These are phyloP conservation scores for Thyridium curvatum DNA, from an alignment of 2,329 filamentous ascomycete genomes.

Conservation along the genomic window DNA sequence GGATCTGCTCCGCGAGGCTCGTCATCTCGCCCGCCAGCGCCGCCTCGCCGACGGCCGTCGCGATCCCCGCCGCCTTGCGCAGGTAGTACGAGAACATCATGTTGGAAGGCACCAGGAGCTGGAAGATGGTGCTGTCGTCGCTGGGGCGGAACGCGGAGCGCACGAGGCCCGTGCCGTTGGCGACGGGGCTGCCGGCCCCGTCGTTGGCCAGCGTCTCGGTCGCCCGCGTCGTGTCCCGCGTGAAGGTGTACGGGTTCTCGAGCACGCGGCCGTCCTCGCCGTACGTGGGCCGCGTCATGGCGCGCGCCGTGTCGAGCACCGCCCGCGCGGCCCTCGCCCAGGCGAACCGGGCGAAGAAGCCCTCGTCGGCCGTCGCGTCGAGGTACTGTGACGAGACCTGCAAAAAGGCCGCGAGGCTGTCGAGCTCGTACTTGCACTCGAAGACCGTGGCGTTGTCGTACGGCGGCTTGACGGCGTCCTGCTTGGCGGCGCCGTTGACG, in stretches of 20 bases:
- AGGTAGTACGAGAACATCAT: conserved; percentile 72
- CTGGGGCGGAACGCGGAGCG: conserved; percentile 85
- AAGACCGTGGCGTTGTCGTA: conserved; percentile 70
- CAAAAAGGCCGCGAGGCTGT: conserved; percentile 83
- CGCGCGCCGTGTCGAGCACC: conserved; percentile 61
- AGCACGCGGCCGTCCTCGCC: conserved; percentile 49
- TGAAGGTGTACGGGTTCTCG: conserved; percentile 66
- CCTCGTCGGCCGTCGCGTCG: conserved; percentile 62
- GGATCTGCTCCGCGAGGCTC: conserved; percentile 45
- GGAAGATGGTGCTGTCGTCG: conserved; percentile 80
- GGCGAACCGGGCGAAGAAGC: conserved; percentile 64
- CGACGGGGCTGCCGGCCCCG: conserved; percentile 76
- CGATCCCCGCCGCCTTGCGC: conserved; percentile 37
- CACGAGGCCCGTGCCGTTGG: conserved; percentile 71
- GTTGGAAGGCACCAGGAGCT: conserved; percentile 85
- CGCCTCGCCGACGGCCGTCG: conserved; percentile 29
- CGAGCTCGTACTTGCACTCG: conserved; percentile 95
- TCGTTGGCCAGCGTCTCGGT: conserved; percentile 76
- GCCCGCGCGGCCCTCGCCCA: conserved; percentile 70
- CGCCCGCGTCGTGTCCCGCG: conserved; percentile 62
- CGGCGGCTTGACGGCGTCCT: conserved; percentile 56
- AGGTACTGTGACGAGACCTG: conserved; percentile 77
- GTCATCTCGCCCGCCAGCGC: conserved; percentile 46
- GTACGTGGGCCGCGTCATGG: conserved; percentile 72
- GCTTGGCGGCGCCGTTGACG: conserved; percentile 49